Conservation (phyloP, 2,329 filamentous ascomycete genomes). For the Aspergillus persii region DNA sequence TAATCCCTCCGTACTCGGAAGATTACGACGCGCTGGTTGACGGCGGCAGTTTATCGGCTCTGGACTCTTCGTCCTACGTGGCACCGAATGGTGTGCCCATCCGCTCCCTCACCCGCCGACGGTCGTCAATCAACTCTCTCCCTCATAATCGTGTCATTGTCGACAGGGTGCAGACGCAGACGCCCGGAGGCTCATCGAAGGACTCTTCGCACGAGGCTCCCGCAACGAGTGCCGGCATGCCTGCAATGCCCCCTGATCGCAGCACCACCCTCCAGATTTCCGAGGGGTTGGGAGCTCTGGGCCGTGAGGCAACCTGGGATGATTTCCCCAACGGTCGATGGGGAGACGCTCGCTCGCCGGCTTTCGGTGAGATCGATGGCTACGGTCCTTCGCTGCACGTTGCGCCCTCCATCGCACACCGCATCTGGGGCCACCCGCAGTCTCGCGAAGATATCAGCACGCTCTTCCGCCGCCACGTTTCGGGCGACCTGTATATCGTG, state of each 20-base stretch:
- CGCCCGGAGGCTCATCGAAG: conserved; percentile 33
- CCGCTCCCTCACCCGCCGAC: conserved; percentile 48
- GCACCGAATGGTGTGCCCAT: conserved; percentile 22
- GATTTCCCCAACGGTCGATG: conserved; percentile 96
- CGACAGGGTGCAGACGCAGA: conserved; percentile 50
- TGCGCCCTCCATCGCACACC: conserved; percentile 76
- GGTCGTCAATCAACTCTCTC: conserved; percentile 79
- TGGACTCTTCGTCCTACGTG: conserved; percentile 24
- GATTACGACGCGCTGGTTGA: conserved; percentile 47
- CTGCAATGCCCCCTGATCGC: conserved; percentile 66
- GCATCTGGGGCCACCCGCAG: conserved; percentile 79
- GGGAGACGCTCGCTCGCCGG: conserved; percentile 88
- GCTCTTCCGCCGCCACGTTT: conserved; percentile 78
- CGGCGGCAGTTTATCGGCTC: conserved; percentile 23
- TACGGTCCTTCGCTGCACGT: conserved; percentile 96
- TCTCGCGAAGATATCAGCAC: conserved; percentile 69
- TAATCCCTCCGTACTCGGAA: conserved; percentile 66
- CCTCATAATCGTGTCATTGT: conserved; percentile 87
- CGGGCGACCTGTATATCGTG: conserved; percentile 74
- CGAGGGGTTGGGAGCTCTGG: conserved; percentile 84
- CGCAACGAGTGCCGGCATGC: conserved; percentile 75
- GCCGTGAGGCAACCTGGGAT: conserved; percentile 96
- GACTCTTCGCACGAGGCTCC: conserved; percentile 61
- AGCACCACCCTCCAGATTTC: conserved; percentile 89
- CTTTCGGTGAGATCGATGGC: conserved; percentile 96